Evolutionary conservation across 2,329 filamentous ascomycete species (phyloP).

Genomic region (Phaeosphaeriaceae sp.): DNA sequence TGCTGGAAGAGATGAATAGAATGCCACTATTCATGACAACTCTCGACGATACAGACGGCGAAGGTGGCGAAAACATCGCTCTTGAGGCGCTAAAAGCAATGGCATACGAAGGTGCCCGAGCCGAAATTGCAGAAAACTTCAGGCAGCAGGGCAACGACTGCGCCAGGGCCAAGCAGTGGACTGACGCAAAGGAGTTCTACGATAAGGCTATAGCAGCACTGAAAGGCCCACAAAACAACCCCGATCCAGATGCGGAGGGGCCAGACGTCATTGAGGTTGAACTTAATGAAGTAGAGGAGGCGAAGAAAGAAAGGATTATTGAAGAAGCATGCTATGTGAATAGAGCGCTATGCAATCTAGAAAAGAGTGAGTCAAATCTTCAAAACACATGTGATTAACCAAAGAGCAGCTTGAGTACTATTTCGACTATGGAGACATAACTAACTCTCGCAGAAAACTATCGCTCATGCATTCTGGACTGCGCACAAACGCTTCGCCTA

Average conservation of each 20-base stretch:
- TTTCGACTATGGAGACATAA: background rate
- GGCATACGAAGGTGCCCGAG: slow-evolving; percentile 88
- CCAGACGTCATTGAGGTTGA: slow-evolving; percentile 53
- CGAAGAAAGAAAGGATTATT: slow-evolving; percentile 65
- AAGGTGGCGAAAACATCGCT: slow-evolving; percentile 76
- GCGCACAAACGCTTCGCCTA: slow-evolving; percentile 76
- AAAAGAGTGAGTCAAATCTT: slow-evolving; percentile 65
- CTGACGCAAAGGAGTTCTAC: slow-evolving; percentile 90
- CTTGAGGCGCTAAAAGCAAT: slow-evolving; percentile 88
- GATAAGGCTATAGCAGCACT: slow-evolving; percentile 81
- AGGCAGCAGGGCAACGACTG: slow-evolving; percentile 92
- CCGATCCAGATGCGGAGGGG: slow-evolving; percentile 49
- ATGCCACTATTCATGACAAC: slow-evolving; percentile 95
- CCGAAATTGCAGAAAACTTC: slow-evolving; percentile 83
- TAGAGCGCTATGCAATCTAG: slow-evolving; percentile 86
- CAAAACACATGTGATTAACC: background rate
- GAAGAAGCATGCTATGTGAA: slow-evolving; percentile 84
- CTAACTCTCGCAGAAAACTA: slow-evolving; percentile 70
- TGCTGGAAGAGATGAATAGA: slow-evolving; percentile 70
- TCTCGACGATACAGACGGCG: slow-evolving; percentile 67
- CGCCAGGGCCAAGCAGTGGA: slow-evolving; percentile 75
- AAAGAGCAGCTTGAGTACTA: background rate
- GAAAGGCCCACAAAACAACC: slow-evolving; percentile 60
- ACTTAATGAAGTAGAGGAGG: slow-evolving; percentile 65
- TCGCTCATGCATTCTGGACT: slow-evolving; percentile 84